phyloP scores from a whole-genome alignment of 1,284 basidiomycete genomes.

The Phaffia rhodozyma region DNA sequence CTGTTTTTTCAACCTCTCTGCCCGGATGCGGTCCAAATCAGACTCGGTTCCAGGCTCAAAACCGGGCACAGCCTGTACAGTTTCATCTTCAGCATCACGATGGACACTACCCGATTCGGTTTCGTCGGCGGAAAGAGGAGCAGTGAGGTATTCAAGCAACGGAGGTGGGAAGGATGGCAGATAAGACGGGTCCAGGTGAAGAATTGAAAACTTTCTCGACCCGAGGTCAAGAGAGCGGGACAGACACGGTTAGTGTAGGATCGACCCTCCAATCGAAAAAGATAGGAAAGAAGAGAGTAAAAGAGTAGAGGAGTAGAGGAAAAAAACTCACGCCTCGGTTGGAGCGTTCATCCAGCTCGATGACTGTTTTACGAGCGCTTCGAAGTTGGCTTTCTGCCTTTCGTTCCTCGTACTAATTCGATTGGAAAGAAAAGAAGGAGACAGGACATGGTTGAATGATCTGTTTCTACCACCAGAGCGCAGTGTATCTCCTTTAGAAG shows the following conservation, averaged over 20 bases:
- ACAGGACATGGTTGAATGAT: too few species aligned
- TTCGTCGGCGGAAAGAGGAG: not conserved
- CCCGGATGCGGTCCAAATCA: not conserved
- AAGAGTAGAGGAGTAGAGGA: not conserved
- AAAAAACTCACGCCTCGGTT: constrained; percentile 42
- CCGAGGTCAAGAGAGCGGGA: not conserved
- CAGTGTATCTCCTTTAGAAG: too few species aligned
- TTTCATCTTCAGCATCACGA: not conserved
- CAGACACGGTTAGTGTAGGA: not conserved
- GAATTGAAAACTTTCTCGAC: constrained; percentile 52
- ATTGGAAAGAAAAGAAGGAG: too few species aligned
- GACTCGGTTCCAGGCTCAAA: not conserved
- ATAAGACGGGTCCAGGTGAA: constrained; percentile 58
- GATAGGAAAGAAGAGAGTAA: not conserved
- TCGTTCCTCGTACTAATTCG: constrained; percentile 52
- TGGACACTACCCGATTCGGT: not conserved
- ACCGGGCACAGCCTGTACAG: too few species aligned
- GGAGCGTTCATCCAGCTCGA: constrained; percentile 57
- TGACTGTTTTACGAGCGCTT: constrained; percentile 56
- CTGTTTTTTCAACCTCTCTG: not conserved
- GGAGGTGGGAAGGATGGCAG: constrained; percentile 52
- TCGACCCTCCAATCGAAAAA: not conserved
- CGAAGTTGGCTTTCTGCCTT: constrained; percentile 54
- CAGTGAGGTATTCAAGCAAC: constrained; percentile 45
- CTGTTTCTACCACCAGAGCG: too few species aligned